Base-by-base conservation (phyloP, 2,329 filamentous ascomycete genomes). In the Aspergillus sp. region DNA sequence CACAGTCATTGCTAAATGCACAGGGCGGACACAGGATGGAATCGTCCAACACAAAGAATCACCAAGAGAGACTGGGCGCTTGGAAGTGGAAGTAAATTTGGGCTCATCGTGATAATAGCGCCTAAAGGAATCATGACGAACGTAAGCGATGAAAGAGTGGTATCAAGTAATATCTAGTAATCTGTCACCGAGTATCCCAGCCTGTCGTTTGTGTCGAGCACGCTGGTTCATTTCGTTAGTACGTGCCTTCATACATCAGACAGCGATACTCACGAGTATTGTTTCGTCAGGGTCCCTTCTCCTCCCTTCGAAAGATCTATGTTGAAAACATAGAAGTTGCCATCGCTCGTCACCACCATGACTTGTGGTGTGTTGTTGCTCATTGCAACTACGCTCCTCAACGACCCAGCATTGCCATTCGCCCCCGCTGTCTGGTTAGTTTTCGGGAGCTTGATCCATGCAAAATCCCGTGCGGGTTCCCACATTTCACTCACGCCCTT, bases 261-360 rank as follows among this genome's bases (percentile, higher is more conserved):
- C 24, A 50, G 47, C 24, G 22, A 51, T n/a, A 81, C 91, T 80
- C 77, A 96, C 90, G 90, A 95, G 70, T 91, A 96, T 68, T 95
- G 90, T 70, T 95, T 95, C 48, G 92, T 86, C 61, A 99, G 74
- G 45, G 88, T 89, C 0, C 94, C 94, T 73, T 99, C 94, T 20
- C 94, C 94, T 16, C 94, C 94, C 56, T 89, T 89, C 62, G 95
- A 92, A 77, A 99, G 83, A 69, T 99, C 92, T 50, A 99, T 91
- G 59, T 90, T 93, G 73, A 93, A 99, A 26, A 97, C 88, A 63
- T 94, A 96, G 66, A 96, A 97, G 20, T 87, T 87, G 9, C 94
- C 94, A 68, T 99, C 94, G 62, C 88, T 96, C 0, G 94, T 99
- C 13, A 96, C 92, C 0, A 97, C 90, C 92, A 99, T 97, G 45